phyloP scores from a whole-genome alignment of 495 filamentous ascomycete genomes.

The Bryoglossum gracile region DNA sequence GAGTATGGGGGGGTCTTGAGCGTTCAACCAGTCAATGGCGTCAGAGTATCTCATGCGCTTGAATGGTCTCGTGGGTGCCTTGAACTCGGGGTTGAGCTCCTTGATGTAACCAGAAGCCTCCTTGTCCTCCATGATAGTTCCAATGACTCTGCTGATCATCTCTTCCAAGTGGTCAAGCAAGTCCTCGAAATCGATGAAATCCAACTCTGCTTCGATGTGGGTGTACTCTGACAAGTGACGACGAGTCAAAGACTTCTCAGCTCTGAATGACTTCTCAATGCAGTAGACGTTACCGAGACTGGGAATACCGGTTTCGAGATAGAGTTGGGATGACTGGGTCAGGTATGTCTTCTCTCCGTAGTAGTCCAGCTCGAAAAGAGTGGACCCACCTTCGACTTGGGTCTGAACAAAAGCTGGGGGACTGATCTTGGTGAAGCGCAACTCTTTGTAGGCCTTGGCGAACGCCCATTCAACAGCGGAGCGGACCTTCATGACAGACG shows the following conservation, averaged over 20 bases:
- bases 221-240: constrained; percentile 96
- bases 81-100: constrained; percentile 81
- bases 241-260: constrained; percentile 90
- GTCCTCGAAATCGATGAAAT: constrained; percentile 91
- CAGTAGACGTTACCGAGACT: constrained; percentile 93
- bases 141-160: constrained; percentile 81
- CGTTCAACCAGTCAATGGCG: constrained; percentile 86
- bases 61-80: constrained; percentile 79
- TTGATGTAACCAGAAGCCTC: constrained; percentile 61
- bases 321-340: constrained; percentile 95
- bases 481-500: constrained; percentile 86
- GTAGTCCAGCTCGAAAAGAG: constrained; percentile 90
- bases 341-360: constrained; percentile 91
- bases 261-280: constrained; percentile 97
- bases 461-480: constrained; percentile 80
- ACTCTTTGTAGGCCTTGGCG: constrained; percentile 69
- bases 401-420: constrained; percentile 98
- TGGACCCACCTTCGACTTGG: constrained; percentile 92
- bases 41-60: constrained; percentile 91
- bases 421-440: constrained; percentile 74
- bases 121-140: constrained; percentile 65
- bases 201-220: constrained; percentile 93
- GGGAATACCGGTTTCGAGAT: constrained; percentile 91
- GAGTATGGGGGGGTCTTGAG: constrained; percentile 67
- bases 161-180: constrained; percentile 86